Evolutionary conservation across 495 filamentous ascomycete genomes (phyloP), one percentile per base, ranked within the genome.

Genomic region (Xylaria scruposa): DNA sequence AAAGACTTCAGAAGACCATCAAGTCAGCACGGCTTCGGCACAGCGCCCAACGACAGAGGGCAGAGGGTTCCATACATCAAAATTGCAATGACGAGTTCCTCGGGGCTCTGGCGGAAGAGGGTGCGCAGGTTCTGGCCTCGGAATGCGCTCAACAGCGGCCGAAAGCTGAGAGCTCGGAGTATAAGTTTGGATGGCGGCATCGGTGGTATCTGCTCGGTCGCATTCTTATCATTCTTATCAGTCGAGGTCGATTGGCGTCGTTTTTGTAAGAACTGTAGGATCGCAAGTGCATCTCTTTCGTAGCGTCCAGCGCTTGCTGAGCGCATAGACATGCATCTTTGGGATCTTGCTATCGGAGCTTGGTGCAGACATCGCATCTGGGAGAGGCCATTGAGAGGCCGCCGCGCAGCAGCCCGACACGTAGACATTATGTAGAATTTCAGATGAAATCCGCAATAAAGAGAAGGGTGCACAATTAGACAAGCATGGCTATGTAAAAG

Each of bases 71-170:
- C 74, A 44, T 76, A 79, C 77, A 79, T 38, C 47, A 78, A 51
- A 44, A 79, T 72, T 13, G 79, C 83, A 53, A 83, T 47, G 1
- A 85, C 73, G 19, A 83, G 79, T 68, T 85, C 83, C 26, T 78
- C 80, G 4, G 83, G 83, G 67, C 78, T 83, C 58, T 78, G 74
- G 24, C 78, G 79, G 61, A 78, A 83, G 15, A 83, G 72, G 0
- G 70, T 64, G 12, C 73, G 78, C 51, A 84, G 70, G 65, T 67
- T 79, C 49, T 78, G 76, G 58, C 78, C 75, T 38, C 79, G 74
- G n/a, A 83, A 78, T 63, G 75, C 74, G 40, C 72, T 69, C 49
- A 79, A 74, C 40, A 83, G 47, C 26, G 78, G 77, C 21, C 77
- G 72, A 59, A 79, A 72, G 61, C 73, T 78, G 53, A 84, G 66